Conservation (phyloP, 1,284 basidiomycete genomes). For the Puccinia coronata region DNA sequence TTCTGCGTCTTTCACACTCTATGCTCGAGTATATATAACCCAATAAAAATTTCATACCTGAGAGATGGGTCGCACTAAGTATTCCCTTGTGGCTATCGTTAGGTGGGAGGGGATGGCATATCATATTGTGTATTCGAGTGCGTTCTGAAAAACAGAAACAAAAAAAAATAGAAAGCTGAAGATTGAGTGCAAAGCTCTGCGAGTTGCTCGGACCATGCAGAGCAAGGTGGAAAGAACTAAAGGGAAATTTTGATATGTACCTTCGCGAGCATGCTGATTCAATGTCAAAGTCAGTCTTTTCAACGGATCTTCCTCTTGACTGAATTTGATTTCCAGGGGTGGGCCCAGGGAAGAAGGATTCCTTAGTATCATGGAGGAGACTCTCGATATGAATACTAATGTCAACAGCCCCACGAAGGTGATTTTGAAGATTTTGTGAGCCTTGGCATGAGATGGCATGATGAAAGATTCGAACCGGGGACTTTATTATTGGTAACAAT, state of each 20-base stretch:
- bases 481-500: no score
- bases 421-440: not conserved
- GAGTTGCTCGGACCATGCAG: not conserved
- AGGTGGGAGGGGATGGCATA: not conserved
- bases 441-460: not conserved
- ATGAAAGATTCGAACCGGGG: not conserved
- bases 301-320: not conserved
- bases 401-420: not conserved
- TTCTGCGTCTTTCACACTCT: not conserved
- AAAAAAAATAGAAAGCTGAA: not conserved
- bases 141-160: conserved; percentile 4
- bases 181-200: not conserved
- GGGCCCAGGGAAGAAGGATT: not conserved
- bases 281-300: not conserved
- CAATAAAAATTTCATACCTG: not conserved
- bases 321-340: not conserved
- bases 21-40: not conserved
- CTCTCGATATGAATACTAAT: not conserved
- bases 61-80: not conserved
- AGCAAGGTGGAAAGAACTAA: not conserved
- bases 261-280: not conserved
- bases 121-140: not conserved
- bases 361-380: not conserved
- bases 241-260: not conserved
- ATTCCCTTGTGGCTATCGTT: not conserved